Evolutionary conservation across 352 stramenopile genomes (phyloP).

Genomic region (Halophytophthora polymorphica): DNA sequence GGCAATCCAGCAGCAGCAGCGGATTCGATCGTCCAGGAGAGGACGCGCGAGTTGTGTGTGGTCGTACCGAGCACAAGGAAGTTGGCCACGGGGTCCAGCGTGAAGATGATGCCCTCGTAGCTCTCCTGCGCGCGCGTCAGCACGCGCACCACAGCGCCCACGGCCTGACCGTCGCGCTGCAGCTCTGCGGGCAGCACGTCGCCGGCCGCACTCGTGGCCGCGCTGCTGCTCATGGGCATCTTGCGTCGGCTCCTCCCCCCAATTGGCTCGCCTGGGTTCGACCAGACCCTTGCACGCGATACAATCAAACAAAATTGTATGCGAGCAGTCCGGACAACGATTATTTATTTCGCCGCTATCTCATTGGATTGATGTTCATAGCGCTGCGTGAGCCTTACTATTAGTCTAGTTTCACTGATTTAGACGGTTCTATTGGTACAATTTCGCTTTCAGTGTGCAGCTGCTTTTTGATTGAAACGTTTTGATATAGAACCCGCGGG

Average conservation of each 20-base stretch:
- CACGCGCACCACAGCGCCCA: slow-evolving; percentile 67
- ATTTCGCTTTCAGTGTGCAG: too few relatives aligned
- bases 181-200: slow-evolving; percentile 50
- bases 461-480: too few relatives aligned
- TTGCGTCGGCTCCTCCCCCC: background rate
- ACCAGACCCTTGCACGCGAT: slow-evolving; percentile 1
- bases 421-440: too few relatives aligned
- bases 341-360: too few relatives aligned
- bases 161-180: slow-evolving; percentile 52
- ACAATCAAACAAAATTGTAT: too few relatives aligned
- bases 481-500: too few relatives aligned
- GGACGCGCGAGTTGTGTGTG: slow-evolving; percentile 5
- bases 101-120: slow-evolving; percentile 78
- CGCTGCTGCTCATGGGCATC: slow-evolving; percentile 42
- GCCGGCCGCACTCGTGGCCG: slow-evolving; percentile 22
- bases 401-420: too few relatives aligned
- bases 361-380: too few relatives aligned
- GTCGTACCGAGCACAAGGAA: slow-evolving; percentile 73
- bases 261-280: background rate
- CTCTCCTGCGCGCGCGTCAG: slow-evolving; percentile 40
- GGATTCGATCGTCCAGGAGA: background rate
- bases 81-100: slow-evolving; percentile 68
- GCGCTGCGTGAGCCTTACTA: too few relatives aligned
- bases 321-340: too few relatives aligned
- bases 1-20: background rate